Conservation (phyloP, 2,329 filamentous ascomycete species). For the Colletotrichum sp. region DNA sequence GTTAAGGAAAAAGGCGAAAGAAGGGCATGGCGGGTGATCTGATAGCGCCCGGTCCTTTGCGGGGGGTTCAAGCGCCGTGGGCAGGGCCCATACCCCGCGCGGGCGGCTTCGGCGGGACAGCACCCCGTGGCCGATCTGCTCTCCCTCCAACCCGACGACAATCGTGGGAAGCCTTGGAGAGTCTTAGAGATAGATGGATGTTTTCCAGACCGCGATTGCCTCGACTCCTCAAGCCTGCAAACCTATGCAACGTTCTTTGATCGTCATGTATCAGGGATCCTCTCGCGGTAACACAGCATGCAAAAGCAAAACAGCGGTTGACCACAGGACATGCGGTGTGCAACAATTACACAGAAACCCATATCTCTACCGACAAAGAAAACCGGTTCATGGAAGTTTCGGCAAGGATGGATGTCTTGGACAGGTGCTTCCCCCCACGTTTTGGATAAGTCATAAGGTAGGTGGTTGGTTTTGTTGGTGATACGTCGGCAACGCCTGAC, state of each 20-base stretch:
- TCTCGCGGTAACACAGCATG: not conserved
- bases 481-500: not conserved
- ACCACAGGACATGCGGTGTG: not conserved
- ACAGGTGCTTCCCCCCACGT: not conserved
- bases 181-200: not conserved
- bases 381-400: not conserved
- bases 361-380: not conserved
- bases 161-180: not conserved
- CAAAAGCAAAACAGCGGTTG: not conserved
- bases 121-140: not conserved
- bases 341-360: not conserved
- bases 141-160: not conserved
- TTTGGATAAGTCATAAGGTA: not conserved
- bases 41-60: not conserved
- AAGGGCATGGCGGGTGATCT: not conserved
- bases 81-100: not conserved
- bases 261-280: not conserved
- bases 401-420: not conserved
- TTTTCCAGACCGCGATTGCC: not conserved
- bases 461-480: not conserved
- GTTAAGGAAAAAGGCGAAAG: not conserved
- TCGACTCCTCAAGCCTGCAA: not conserved
- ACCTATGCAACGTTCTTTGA: not conserved
- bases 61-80: not conserved
- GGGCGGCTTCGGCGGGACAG: not conserved